Percentiles rank a stretch among this genome's conserved stretches.
These are phyloP conservation scores for Infundibulicybe gibba DNA, from an alignment of 768 basidiomycete species.

Conservation along the genomic window DNA sequence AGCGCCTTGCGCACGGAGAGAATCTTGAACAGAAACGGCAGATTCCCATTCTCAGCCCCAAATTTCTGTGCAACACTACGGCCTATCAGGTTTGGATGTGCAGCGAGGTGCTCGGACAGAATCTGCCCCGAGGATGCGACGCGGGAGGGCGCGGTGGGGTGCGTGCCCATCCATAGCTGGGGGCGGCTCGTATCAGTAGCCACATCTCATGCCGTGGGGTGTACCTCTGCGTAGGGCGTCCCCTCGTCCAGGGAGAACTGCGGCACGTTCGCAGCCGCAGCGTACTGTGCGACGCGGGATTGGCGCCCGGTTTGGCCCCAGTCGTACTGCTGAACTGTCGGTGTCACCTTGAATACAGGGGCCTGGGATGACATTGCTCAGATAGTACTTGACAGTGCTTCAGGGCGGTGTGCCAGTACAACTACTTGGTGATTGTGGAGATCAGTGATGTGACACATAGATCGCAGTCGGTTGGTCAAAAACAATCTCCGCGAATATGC, in stretches of 20 bases:
- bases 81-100: constrained; percentile 70
- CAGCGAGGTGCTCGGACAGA: constrained; percentile 59
- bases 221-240: constrained; percentile 90
- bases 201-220: neutral
- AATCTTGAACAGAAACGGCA: constrained; percentile 92
- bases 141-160: constrained; percentile 59
- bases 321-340: constrained; percentile 88
- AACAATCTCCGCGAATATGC: too few relatives aligned
- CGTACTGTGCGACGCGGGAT: constrained; percentile 89
- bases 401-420: too few relatives aligned
- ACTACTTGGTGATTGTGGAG: too few relatives aligned
- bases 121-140: constrained; percentile 30
- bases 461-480: too few relatives aligned
- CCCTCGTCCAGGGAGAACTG: constrained; percentile 66
- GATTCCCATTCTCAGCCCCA: constrained; percentile 54
- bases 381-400: too few relatives aligned
- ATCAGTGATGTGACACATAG: too few relatives aligned
- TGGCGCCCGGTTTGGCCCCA: constrained; percentile 86
- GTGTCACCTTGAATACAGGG: constrained; percentile 73
- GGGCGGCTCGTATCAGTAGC: too few relatives aligned
- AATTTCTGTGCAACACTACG: constrained; percentile 50
- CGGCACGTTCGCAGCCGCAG: constrained; percentile 53
- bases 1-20: constrained; percentile 86
- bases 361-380: neutral
- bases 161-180: constrained; percentile 99